phyloP scores from a whole-genome alignment of 805 yeast species.

The Nakazawaea anatomiae region DNA sequence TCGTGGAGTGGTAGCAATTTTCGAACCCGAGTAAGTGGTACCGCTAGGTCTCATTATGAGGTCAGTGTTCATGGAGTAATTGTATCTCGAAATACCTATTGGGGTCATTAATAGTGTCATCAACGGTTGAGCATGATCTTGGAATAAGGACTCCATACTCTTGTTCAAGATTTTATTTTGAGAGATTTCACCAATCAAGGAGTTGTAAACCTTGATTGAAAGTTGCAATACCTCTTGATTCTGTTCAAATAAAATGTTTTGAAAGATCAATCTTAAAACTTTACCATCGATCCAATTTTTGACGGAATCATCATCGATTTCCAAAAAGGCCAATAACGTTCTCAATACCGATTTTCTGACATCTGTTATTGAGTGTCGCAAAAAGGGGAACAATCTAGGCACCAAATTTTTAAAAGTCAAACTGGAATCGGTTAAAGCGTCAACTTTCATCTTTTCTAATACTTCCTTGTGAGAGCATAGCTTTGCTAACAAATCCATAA shows the following conservation, averaged over 20 bases:
- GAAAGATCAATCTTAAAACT: constrained; percentile 71
- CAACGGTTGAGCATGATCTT: constrained; percentile 52
- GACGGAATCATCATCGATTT: constrained; percentile 37
- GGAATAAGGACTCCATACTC: constrained; percentile 46
- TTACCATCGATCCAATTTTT: constrained; percentile 74
- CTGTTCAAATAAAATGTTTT: constrained; percentile 86
- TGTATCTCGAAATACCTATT: constrained; percentile 86
- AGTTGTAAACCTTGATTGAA: constrained; percentile 56
- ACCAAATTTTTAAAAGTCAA: constrained; percentile 68
- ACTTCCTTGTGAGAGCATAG: constrained; percentile 80
- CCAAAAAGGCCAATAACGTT: constrained; percentile 70
- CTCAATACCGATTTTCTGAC: constrained; percentile 86
- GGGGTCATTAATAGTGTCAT: constrained; percentile 82
- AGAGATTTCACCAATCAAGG: constrained; percentile 42
- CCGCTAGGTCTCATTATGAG: constrained; percentile 81
- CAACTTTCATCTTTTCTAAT: constrained; percentile 59
- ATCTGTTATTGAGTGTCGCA: constrained; percentile 88
- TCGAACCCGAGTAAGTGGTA: constrained; percentile 25
- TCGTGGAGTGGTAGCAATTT: background rate
- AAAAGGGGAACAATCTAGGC: constrained; percentile 88
- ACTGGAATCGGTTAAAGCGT: constrained; percentile 44
- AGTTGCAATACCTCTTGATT: constrained; percentile 63
- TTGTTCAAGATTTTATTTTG: constrained; percentile 11
- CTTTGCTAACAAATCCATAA: constrained; percentile 88
- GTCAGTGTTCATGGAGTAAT: constrained; percentile 75